Evolutionary conservation across 495 filamentous ascomycete species (phyloP).

Genomic region (Aspergillus leporis): DNA sequence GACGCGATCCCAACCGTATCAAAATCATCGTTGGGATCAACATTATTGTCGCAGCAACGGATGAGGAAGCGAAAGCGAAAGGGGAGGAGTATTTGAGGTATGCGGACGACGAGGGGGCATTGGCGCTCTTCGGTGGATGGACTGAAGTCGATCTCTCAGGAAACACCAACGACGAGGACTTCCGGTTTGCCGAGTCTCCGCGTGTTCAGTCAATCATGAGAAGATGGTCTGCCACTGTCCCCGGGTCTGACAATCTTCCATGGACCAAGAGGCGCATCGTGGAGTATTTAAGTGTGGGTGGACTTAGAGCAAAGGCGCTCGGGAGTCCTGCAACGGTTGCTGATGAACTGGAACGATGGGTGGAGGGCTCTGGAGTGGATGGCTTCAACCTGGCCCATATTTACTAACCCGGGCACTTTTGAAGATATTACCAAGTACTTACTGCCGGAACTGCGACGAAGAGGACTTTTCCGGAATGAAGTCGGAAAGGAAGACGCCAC

Average conservation of each 20-base stretch:
- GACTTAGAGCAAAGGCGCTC: conserved; percentile 45
- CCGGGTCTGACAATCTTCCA: conserved; percentile 40
- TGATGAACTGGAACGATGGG: conserved; percentile 52
- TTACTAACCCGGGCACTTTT: conserved; percentile 55
- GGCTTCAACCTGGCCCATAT: conserved; percentile 57
- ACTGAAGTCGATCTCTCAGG: conserved; percentile 55
- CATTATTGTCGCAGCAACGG: conserved; percentile 52
- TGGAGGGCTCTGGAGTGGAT: conserved; percentile 46
- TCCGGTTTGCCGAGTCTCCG: conserved; percentile 34
- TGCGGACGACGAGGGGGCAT: conserved; percentile 56
- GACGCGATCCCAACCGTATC: conserved; percentile 50
- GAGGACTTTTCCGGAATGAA: conserved; percentile 53
- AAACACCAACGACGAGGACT: conserved; percentile 58
- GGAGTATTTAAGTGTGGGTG: conserved; percentile 55
- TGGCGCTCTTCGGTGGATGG: conserved; percentile 64
- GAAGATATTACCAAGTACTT: conserved; percentile 55
- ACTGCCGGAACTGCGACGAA: conserved; percentile 50
- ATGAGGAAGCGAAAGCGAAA: conserved; percentile 55
- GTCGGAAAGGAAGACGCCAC: conserved; percentile 50
- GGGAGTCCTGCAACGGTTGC: conserved; percentile 49
- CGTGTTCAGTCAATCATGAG: conserved; percentile 27
- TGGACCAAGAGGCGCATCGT: conserved; percentile 59
- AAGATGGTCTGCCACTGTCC: conserved; percentile 31
- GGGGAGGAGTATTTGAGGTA: conserved; percentile 50
- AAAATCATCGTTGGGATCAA: conserved; percentile 51